Base-by-base conservation (phyloP, 192 early-diverging fungal species). In the Entomortierella lignicola region DNA sequence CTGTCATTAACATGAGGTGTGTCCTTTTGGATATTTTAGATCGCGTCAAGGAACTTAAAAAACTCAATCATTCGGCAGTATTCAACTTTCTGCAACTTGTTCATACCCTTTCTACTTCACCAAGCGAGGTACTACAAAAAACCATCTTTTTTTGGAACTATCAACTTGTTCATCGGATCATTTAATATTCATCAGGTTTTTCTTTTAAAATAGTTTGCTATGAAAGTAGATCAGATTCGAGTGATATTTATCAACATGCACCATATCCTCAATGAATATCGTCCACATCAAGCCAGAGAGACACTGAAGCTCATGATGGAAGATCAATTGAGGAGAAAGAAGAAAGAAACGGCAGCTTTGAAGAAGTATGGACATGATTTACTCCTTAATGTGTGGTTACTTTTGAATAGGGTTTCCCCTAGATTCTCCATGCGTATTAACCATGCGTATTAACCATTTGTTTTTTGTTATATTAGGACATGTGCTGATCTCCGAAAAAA, bases 261-360 rank as follows among this genome's bases (percentile, higher is more conserved):
- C 81, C 92, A 94, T 69, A 84, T 95, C 34, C 81, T 95, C n/a
- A 94, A 95, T 80, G 91, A 92, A 66, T 94, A 92, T 60, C 86
- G 94, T 26, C 87, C 89, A 55, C 93, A 94, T 74, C 94, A 93
- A 73, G 85, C 87, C 18, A 67, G 90, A 66, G 91, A 93, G 59
- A 90, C 91, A 1, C 70, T 93, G 25, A 80, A 84, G 52, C 80
- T 91, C 18, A 85, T 92, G 82, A 84, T 93, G 82, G 85, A 85
- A 31, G 82, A 89, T 39, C 92, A 93, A 79, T 72, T 92, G n/a
- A 77, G 85, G 32, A 74, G 72, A 56, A 85, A 86, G 66, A 66
- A 66, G 10, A 63, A 73, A 29, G 82, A 83, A 21, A 85, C 87
- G 0, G 73, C 52, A 18, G 84, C 86, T 15, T 23, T 86, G 53